phyloP scores from a whole-genome alignment of 1,284 basidiomycete species.

The Cystobasidiaceae sp. region DNA sequence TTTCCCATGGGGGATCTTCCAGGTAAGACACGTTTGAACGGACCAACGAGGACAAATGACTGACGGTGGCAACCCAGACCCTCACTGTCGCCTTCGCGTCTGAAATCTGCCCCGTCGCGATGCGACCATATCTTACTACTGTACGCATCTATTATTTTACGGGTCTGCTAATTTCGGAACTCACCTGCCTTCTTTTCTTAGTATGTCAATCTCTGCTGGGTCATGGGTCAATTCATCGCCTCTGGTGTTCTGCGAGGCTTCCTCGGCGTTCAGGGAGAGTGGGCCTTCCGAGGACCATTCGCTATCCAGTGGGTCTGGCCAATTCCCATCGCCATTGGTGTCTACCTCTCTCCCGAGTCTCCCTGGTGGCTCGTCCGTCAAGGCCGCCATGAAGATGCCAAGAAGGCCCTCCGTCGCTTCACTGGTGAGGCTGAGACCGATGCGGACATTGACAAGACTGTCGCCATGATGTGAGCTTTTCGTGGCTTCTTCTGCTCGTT shows the following conservation, averaged over 20 bases:
- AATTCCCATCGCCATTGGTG: constrained; percentile 43
- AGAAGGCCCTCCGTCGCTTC: neutral
- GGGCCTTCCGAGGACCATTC: constrained; percentile 37
- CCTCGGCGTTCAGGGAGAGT: constrained; percentile 1
- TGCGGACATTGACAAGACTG: neutral
- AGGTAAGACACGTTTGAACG: no score
- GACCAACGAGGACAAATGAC: no score
- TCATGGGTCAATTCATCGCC: constrained; percentile 47
- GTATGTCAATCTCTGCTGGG: constrained; percentile 47
- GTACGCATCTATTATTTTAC: no score
- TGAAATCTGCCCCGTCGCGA: constrained; percentile 51
- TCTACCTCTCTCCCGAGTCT: constrained; percentile 45
- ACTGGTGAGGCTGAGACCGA: neutral
- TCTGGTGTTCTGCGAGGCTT: neutral
- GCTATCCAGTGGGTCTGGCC: constrained; percentile 48
- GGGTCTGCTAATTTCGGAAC: neutral
- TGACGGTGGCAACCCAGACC: no score
- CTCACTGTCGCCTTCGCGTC: constrained; percentile 52
- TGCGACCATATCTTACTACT: constrained; percentile 52
- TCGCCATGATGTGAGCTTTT: constrained; percentile 1
- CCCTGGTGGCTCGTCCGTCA: constrained; percentile 19
- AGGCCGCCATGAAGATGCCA: constrained; percentile 6
- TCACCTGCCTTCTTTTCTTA: neutral
- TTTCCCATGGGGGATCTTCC: constrained; percentile 5
- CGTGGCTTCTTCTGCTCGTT: no score